Percentiles rank a stretch among this genome's conserved stretches.
Conservation (phyloP, 2,329 filamentous ascomycete species). For the Alternaria ethzedia region DNA sequence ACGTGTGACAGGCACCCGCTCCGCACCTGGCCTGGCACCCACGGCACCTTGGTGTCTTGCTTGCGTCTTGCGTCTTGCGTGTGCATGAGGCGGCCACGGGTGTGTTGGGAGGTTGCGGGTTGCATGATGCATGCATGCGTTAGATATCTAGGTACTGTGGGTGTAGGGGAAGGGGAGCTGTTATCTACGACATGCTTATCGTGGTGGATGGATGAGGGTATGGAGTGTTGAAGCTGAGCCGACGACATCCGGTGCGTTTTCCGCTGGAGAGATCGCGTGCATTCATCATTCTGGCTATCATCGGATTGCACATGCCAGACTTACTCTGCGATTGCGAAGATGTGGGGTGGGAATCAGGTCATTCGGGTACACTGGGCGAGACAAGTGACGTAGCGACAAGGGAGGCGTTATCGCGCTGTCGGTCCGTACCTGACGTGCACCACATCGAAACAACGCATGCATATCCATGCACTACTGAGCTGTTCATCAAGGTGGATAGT, state of each 20-base stretch:
- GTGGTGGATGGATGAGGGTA: no score
- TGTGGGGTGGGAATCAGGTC: background rate
- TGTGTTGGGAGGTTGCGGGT: background rate
- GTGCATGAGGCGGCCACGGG: background rate
- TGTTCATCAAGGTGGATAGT: background rate
- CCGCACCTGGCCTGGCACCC: background rate
- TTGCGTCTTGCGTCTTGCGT: background rate
- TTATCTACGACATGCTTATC: no score
- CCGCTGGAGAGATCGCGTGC: background rate
- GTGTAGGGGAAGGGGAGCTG: background rate
- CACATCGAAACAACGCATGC: background rate
- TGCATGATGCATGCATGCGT: background rate
- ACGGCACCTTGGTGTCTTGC: background rate
- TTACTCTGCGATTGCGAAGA: background rate
- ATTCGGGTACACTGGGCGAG: background rate
- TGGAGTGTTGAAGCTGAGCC: no score
- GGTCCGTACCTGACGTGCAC: background rate
- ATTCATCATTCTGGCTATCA: background rate
- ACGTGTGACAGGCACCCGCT: conserved; percentile 19
- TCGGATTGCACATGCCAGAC: background rate
- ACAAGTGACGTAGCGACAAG: background rate
- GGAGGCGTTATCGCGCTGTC: background rate
- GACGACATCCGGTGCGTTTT: background rate
- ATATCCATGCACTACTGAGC: background rate
- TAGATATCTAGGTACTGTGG: background rate